These are phyloP conservation scores for Pleurotus salmoneostramineus DNA, from an alignment of 768 basidiomycete species.

Conservation along the genomic window DNA sequence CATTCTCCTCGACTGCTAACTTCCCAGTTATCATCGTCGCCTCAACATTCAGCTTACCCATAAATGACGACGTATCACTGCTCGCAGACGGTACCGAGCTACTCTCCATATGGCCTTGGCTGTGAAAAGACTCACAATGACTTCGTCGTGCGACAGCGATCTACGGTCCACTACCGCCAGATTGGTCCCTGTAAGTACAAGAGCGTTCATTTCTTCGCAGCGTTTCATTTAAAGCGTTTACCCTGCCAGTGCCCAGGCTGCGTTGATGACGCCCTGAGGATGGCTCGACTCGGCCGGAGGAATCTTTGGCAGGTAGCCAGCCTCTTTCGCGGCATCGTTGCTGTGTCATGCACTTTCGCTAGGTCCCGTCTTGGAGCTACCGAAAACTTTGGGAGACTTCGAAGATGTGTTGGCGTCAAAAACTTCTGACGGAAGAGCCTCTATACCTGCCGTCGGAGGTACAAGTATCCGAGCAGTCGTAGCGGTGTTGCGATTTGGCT, in stretches of 20 bases:
- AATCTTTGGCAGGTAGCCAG: not conserved
- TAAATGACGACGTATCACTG: slow-evolving; percentile 21
- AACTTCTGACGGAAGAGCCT: not conserved
- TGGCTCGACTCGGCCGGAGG: not conserved
- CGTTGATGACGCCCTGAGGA: not conserved
- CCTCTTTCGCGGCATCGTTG: not conserved
- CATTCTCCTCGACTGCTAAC: slow-evolving; percentile 27
- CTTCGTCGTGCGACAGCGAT: not conserved
- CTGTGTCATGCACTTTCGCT: not conserved
- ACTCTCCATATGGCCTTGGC: not conserved
- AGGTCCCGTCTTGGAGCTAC: not conserved
- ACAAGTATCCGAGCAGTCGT: not conserved
- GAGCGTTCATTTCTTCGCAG: slow-evolving; percentile 5
- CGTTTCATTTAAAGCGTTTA: not conserved
- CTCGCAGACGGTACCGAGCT: slow-evolving; percentile 1
- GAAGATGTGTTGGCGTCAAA: not conserved
- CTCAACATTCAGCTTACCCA: slow-evolving; percentile 36
- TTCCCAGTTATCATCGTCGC: slow-evolving; percentile 34
- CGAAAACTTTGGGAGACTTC: too few relatives aligned
- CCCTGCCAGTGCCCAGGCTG: too few relatives aligned
- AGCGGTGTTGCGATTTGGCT: too few relatives aligned
- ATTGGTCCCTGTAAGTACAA: not conserved
- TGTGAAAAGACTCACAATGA: not conserved
- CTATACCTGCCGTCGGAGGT: too few relatives aligned
- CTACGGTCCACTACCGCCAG: not conserved